Percentiles rank a stretch among this genome's conserved stretches.
Evolutionary conservation across 495 filamentous ascomycete species (phyloP).

Genomic region (Acidomyces sp.): DNA sequence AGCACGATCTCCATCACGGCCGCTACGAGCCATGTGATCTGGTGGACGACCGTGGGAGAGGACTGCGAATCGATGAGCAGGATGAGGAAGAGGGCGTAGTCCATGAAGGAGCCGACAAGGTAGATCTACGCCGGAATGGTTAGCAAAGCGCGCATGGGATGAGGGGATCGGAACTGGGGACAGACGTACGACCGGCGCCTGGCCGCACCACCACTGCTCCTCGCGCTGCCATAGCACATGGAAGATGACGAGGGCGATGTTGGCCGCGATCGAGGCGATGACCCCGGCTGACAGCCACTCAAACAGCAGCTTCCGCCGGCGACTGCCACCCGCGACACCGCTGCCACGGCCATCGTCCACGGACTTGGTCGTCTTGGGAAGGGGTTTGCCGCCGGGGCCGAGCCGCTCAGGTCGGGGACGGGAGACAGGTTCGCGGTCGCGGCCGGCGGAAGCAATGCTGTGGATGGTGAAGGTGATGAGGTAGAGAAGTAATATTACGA

Average conservation of each 20-base stretch:
- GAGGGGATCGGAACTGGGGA: too few species aligned
- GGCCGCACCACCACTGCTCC: constrained; percentile 81
- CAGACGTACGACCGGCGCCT: constrained; percentile 71
- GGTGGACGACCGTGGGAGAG: constrained; percentile 58
- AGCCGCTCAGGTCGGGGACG: constrained; percentile 29
- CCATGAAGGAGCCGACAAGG: constrained; percentile 63
- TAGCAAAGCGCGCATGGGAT: constrained; percentile 7
- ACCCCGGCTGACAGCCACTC: constrained; percentile 55
- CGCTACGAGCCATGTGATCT: constrained; percentile 59
- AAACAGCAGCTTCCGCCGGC: constrained; percentile 51
- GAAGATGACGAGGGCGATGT: constrained; percentile 57
- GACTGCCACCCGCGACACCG: too few species aligned
- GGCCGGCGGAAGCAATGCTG: constrained; percentile 42
- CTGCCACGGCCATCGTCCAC: too few species aligned
- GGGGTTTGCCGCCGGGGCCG: constrained; percentile 70
- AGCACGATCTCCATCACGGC: constrained; percentile 55
- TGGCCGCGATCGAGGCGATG: constrained; percentile 59
- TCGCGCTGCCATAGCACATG: constrained; percentile 56
- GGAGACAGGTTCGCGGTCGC: constrained; percentile 27
- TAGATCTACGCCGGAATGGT: constrained; percentile 49
- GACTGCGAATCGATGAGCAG: constrained; percentile 66
- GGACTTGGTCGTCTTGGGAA: constrained; percentile 45
- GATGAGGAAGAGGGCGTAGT: constrained; percentile 58
- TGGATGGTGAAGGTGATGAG: constrained; percentile 48
- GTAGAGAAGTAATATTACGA: constrained; percentile 56